Base-by-base conservation (phyloP, 305 asterid genomes). In the Fraxinus greggii region DNA sequence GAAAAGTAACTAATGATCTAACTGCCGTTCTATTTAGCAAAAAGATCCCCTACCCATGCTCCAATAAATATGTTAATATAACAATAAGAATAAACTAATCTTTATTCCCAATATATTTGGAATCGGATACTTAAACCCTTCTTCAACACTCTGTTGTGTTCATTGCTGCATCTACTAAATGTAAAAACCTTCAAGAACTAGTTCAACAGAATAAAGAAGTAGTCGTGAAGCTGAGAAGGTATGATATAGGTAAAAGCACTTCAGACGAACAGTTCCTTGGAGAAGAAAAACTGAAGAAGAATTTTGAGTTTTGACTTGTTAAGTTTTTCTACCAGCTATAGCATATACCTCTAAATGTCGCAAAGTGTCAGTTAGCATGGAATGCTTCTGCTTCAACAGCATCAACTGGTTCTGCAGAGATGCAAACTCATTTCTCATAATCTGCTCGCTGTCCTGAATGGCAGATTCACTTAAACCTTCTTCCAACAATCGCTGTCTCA, bases 301-400 rank as follows among this genome's bases (percentile, higher is more conserved):
- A 84, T 75, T 85, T 84, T 79, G 87, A 83, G 86, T 65, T 85
- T 85, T 85, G 86, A 85, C 82, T 69, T 78, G 78, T 72, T 90
- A 86, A 42, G 80, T 72, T 86, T 87, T 86, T 78, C 89, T 83
- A 85, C 85, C 83, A 83, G 86, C 82, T 88, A 67, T 85, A 84
- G 80, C 85, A 79, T 89, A 92, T 96, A 96, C 99, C 99, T 96
- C 99, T 86, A 96, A 86, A 89, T 93, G 98, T 24, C 98, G 97
- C 85, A 94, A 87, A 5, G 98, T 90, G 87, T 96, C 99, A 85
- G 87, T 83, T 80, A 96, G 96, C 83, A 93, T 88, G 94, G 89
- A 83, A 84, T 93, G 97, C 92, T 96, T 96, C 91, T 94, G 98
- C 91, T 91, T 93, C 89, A 93, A 90, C 78, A 94, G 76, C 88